Evolutionary conservation across 192 early-diverging fungal genomes (phyloP).

Genomic region (Glomus cerebriforme): DNA sequence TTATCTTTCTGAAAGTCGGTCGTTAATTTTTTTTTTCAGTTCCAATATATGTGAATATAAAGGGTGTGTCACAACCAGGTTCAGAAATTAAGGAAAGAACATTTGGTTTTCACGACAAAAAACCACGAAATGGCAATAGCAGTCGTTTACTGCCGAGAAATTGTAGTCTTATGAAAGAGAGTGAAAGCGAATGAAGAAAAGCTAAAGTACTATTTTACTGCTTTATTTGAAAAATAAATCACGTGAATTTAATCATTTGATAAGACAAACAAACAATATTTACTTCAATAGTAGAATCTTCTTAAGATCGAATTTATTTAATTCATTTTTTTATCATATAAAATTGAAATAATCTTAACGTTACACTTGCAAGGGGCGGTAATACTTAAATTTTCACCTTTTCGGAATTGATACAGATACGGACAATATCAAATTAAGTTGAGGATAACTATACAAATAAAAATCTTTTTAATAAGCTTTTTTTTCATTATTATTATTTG

Average conservation of each 20-base stretch:
- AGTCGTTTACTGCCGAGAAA: neutral
- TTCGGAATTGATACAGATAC: no score
- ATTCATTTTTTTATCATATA: no score
- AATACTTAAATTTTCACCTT: no score
- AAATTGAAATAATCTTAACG: no score
- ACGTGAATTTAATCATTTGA: neutral
- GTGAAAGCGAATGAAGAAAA: neutral
- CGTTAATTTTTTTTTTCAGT: conserved; percentile 1
- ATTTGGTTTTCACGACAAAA: conserved; percentile 4
- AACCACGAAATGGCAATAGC: neutral
- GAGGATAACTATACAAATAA: no score
- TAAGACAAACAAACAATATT: no score
- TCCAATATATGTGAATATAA: conserved; percentile 5
- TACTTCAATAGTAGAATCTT: no score
- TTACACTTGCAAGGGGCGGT: no score
- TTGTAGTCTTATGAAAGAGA: neutral
- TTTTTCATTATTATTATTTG: no score
- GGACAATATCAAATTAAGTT: no score
- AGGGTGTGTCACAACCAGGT: conserved; percentile 22
- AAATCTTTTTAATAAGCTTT: no score
- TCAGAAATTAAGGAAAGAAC: conserved; percentile 24
- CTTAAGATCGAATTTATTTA: no score
- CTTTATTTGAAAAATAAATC: neutral
- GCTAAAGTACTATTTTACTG: neutral
- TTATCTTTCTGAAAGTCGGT: neutral